phyloP scores from a whole-genome alignment of 2,329 filamentous ascomycete genomes.

The Ramularia endophylla region DNA sequence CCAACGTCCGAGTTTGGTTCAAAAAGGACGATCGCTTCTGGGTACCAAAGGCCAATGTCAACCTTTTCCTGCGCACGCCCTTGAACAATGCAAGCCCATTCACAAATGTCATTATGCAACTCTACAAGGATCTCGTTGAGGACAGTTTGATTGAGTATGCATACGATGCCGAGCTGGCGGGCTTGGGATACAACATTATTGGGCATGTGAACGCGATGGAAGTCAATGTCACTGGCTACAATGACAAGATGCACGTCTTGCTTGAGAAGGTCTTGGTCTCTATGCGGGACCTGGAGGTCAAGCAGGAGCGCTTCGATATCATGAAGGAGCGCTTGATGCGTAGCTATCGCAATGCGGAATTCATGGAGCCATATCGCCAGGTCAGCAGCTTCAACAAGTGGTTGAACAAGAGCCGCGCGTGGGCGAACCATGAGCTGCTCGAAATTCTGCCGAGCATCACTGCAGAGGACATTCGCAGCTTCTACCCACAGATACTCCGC shows the following conservation, averaged over 20 bases:
- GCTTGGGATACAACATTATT: constrained; percentile 73
- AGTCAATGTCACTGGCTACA: constrained; percentile 81
- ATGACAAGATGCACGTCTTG: constrained; percentile 88
- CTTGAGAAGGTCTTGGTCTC: constrained; percentile 81
- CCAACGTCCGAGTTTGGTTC: constrained; percentile 78
- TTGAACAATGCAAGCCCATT: constrained; percentile 73
- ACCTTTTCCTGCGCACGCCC: constrained; percentile 73
- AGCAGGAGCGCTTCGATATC: constrained; percentile 82
- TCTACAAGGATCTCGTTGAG: constrained; percentile 80
- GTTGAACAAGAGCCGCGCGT: constrained; percentile 70
- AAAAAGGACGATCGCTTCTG: constrained; percentile 99
- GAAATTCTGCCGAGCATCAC: constrained; percentile 71
- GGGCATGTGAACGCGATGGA: constrained; percentile 68
- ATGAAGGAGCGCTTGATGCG: constrained; percentile 78
- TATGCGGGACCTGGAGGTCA: constrained; percentile 77
- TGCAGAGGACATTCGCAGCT: constrained; percentile 65
- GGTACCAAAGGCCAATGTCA: constrained; percentile 89
- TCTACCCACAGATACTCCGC: constrained; percentile 72
- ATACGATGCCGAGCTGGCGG: constrained; percentile 91
- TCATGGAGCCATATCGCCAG: constrained; percentile 83
- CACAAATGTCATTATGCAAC: constrained; percentile 67
- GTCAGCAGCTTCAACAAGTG: constrained; percentile 77
- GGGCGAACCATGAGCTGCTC: constrained; percentile 72
- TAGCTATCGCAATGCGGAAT: constrained; percentile 78
- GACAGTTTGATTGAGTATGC: constrained; percentile 90